These are phyloP conservation scores for Penicillium sp. DNA, from an alignment of 2,329 filamentous ascomycete genomes.

Conservation along the genomic window DNA sequence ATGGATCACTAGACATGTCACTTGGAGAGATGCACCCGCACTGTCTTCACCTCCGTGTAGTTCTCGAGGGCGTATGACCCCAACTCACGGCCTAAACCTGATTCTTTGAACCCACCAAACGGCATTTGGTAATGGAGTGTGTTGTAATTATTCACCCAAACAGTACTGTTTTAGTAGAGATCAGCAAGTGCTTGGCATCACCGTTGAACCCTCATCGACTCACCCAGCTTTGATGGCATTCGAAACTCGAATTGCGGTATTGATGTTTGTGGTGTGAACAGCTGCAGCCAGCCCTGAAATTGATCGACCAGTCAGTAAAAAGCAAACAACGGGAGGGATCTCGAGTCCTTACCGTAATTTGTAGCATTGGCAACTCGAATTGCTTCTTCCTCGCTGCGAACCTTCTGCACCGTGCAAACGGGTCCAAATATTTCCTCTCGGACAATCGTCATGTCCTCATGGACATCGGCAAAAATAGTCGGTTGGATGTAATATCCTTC, in stretches of 20 bases:
- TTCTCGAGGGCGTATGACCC: conserved; percentile 46
- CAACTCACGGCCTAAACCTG: conserved; percentile 45
- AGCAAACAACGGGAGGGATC: background rate
- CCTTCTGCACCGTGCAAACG: conserved; percentile 71
- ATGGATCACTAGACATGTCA: background rate
- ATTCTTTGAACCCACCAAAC: conserved; percentile 45
- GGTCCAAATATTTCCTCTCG: conserved; percentile 81
- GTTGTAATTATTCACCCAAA: conserved; percentile 73
- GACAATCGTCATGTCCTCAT: conserved; percentile 68
- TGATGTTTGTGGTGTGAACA: conserved; percentile 75
- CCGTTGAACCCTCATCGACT: conserved; percentile 41
- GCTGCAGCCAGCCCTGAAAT: conserved; percentile 72
- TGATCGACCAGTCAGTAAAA: conserved; percentile 41
- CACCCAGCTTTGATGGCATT: conserved; percentile 68
- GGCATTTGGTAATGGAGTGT: conserved; percentile 50
- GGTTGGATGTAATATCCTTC: conserved; percentile 89
- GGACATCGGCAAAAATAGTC: conserved; percentile 79
- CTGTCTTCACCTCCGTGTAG: conserved; percentile 47
- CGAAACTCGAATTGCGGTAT: conserved; percentile 74
- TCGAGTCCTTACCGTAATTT: conserved; percentile 65
- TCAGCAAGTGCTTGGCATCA: background rate
- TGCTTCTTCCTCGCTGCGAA: conserved; percentile 71
- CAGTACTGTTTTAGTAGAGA: conserved; percentile 41
- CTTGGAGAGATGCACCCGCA: conserved; percentile 14
- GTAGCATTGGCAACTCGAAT: conserved; percentile 70